Base-by-base conservation (phyloP, 345 rosid species). In the Diplotaxis tenuifolia region DNA sequence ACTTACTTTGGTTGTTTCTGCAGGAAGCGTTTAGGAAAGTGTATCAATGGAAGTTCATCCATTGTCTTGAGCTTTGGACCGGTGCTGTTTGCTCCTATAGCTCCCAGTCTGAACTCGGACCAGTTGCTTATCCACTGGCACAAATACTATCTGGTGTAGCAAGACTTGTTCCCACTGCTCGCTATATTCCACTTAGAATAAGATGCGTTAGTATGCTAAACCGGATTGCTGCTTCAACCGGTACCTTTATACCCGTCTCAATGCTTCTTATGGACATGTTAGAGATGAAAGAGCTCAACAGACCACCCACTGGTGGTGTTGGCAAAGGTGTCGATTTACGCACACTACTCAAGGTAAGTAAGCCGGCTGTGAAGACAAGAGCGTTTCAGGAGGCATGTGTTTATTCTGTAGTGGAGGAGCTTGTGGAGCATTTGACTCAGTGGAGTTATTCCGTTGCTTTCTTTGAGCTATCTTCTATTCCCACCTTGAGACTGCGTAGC, bases 41-140 rank as follows among this genome's bases (percentile, higher is more conserved):
- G 64, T 94, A 91, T 80, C 97, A 89, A 71, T 94, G 98, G 98
- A 94, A 94, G 75, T 94, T 86, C 76, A 86, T 91, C 18, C 91
- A 84, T 78, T 91, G 98, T 77, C 93, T 94, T 71, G 97, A 94
- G 86, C 95, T 94, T 49, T 94, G 97, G 96, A 94, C 97, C n/a
- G 92, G 96, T 74, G 96, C 97, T 56, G 75, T 94, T 59, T 91
- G 95, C 79, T 76, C 95, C 45, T 88, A 82, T 59, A 74, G 85
- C 70, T 75, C 86, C 52, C 92, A 89, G 75, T 82, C 92, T 68
- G 97, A 87, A 77, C 84, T 92, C 54, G 80, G 78, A 73, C 89
- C 93, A 65, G 93, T 95, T 73, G 92, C 96, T 60, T 94, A 94
- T 82, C 98, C 97, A 20, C 76, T 94, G 77, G 71, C 89, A 38